Conservation (phyloP, 305 asterid genomes). For the Rubia tinctorum region DNA sequence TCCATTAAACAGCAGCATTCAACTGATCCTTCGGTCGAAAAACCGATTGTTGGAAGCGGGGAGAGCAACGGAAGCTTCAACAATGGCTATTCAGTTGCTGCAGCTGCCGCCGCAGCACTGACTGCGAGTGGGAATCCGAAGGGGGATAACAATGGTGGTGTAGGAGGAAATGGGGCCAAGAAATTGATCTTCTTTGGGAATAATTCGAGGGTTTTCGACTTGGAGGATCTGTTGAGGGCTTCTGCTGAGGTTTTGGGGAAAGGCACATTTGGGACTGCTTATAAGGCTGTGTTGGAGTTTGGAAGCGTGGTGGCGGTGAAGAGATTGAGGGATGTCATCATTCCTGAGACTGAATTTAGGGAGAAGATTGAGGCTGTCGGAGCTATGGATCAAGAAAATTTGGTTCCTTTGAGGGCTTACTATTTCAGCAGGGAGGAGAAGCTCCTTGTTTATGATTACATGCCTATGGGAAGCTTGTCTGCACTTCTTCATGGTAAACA, state of each 20-base stretch:
- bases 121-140: constrained; percentile 19
- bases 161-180: constrained; percentile 27
- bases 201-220: constrained; percentile 38
- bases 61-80: constrained; percentile 34
- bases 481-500: constrained; percentile 56
- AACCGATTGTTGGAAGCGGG: constrained; percentile 41
- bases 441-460: constrained; percentile 57
- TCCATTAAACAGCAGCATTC: constrained; percentile 56
- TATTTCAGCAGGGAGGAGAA: constrained; percentile 64
- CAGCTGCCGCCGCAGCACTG: constrained; percentile 56
- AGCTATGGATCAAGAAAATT: constrained; percentile 46
- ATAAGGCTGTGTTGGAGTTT: constrained; percentile 57
- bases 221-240: constrained; percentile 64
- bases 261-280: constrained; percentile 63
- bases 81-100: constrained; percentile 47
- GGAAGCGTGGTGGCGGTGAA: constrained; percentile 53
- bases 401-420: constrained; percentile 59
- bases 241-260: constrained; percentile 69
- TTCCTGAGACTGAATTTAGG: constrained; percentile 46
- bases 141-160: constrained; percentile 24
- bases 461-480: constrained; percentile 62
- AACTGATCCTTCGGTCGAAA: constrained; percentile 37
- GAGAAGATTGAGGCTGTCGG: constrained; percentile 51
- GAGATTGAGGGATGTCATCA: constrained; percentile 57
- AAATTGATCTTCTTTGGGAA: constrained; percentile 45